Percentiles rank a stretch among this genome's conserved stretches.
Evolutionary conservation across 2,329 filamentous ascomycete genomes (phyloP).

Genomic region (Aspergillus melleus): DNA sequence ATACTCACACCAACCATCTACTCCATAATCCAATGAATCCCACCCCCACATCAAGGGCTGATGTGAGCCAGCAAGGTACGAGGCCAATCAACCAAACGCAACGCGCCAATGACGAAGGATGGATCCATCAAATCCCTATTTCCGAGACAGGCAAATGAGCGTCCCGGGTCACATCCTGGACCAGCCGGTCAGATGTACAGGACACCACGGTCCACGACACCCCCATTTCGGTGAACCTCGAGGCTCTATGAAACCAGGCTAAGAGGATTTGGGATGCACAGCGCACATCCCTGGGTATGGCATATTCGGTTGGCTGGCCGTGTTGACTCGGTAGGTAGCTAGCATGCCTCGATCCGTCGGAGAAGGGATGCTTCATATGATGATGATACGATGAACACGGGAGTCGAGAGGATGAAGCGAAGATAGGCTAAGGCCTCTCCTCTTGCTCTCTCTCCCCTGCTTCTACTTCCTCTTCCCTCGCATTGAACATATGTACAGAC

Average conservation of each 20-base stretch:
- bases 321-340: not conserved
- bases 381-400: not conserved
- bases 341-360: not conserved
- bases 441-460: too few relatives aligned
- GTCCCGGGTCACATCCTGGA: not conserved
- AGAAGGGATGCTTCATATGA: too few relatives aligned
- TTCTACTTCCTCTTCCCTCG: not conserved
- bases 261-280: not conserved
- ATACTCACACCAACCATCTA: not conserved
- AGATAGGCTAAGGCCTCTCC: too few relatives aligned
- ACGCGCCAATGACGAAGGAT: not conserved
- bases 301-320: not conserved
- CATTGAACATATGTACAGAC: not conserved
- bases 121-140: not conserved
- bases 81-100: slow-evolving; percentile 5
- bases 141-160: not conserved
- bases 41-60: slow-evolving; percentile 4
- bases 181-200: not conserved
- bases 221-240: not conserved
- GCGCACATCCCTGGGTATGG: not conserved
- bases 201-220: not conserved
- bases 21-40: not conserved
- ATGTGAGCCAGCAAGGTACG: slow-evolving; percentile 16
- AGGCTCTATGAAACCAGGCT: not conserved
- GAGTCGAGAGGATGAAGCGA: not conserved